These are phyloP conservation scores for Candida frijolesensis DNA, from an alignment of 1,139 yeast genomes.

Conservation along the genomic window DNA sequence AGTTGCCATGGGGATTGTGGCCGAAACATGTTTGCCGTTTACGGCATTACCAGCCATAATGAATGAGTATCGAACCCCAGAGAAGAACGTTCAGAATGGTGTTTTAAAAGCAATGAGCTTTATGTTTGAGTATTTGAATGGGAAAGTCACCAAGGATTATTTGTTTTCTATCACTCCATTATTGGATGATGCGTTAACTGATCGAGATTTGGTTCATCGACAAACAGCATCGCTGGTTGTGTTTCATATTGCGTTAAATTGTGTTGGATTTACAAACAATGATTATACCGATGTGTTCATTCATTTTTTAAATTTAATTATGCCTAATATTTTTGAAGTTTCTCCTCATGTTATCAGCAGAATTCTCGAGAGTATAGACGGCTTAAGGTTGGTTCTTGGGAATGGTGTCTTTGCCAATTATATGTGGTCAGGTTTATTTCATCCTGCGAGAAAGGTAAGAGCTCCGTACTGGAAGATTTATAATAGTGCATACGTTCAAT, in stretches of 20 bases:
- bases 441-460: constrained; percentile 89
- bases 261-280: constrained; percentile 73
- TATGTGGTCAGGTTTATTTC: constrained; percentile 86
- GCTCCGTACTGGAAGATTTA: constrained; percentile 83
- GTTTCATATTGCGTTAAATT: constrained; percentile 78
- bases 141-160: constrained; percentile 73
- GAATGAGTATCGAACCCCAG: constrained; percentile 95
- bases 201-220: constrained; percentile 88
- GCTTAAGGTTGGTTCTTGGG: constrained; percentile 73
- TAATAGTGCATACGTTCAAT: constrained; percentile 75
- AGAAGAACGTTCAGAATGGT: constrained; percentile 93
- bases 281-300: constrained; percentile 64
- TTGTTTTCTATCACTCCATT: constrained; percentile 80
- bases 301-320: constrained; percentile 70
- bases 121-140: constrained; percentile 89
- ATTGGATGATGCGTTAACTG: constrained; percentile 87
- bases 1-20: constrained; percentile 96
- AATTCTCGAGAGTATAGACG: constrained; percentile 79
- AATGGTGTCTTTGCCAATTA: constrained; percentile 75
- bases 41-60: constrained; percentile 94
- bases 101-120: constrained; percentile 91
- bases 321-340: constrained; percentile 89
- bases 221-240: constrained; percentile 94
- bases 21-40: constrained; percentile 90
- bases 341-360: constrained; percentile 93